Evolutionary conservation across 2,329 filamentous ascomycete genomes (phyloP).

Genomic region (Colletotrichum sansevieriae): DNA sequence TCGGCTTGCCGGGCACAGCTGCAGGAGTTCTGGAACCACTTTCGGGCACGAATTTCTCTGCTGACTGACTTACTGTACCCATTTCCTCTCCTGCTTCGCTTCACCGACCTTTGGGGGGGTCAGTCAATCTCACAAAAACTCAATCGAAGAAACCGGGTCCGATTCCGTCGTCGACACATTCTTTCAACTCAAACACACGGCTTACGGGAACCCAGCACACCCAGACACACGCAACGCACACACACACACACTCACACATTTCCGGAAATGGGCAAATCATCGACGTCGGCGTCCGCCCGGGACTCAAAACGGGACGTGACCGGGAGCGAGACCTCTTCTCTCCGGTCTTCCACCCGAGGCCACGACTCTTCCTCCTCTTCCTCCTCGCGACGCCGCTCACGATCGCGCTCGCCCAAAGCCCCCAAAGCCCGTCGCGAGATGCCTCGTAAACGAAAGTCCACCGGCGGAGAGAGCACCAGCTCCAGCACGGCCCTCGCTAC

Average conservation of each 20-base stretch:
- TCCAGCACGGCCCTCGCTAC: neutral
- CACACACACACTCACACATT: neutral
- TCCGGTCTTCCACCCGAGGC: constrained; percentile 25
- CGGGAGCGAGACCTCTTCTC: constrained; percentile 19
- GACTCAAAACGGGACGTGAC: constrained; percentile 33
- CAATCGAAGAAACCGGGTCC: neutral
- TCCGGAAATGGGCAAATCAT: constrained; percentile 25
- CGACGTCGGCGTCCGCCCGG: constrained; percentile 3
- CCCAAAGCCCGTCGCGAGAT: constrained; percentile 22
- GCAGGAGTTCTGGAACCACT: constrained; percentile 18
- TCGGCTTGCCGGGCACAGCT: constrained; percentile 2
- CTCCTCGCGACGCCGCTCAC: constrained; percentile 20
- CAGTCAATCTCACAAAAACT: constrained; percentile 5
- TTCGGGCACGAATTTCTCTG: constrained; percentile 17
- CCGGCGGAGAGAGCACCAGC: neutral
- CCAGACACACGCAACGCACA: neutral
- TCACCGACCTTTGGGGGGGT: neutral
- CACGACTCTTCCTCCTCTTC: constrained; percentile 24
- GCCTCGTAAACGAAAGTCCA: constrained; percentile 32
- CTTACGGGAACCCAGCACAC: neutral
- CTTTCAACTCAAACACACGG: neutral
- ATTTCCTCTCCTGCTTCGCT: no score
- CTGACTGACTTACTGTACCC: neutral
- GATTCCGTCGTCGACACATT: neutral
- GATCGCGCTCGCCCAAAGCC: constrained; percentile 22